Conservation (phyloP, 2,329 filamentous ascomycete species). For the Monascus ruber region DNA sequence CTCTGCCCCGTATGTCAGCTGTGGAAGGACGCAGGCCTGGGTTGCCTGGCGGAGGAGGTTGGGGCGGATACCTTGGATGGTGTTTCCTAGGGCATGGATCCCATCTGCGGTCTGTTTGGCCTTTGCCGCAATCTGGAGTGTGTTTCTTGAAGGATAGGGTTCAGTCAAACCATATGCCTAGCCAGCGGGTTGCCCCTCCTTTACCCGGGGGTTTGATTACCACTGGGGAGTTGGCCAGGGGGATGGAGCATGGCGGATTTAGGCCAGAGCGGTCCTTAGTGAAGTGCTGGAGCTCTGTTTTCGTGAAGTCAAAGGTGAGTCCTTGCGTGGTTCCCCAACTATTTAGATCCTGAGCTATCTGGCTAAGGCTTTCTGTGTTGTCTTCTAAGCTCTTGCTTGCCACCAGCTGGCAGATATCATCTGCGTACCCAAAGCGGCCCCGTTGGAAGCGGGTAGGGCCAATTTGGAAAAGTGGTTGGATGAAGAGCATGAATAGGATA, state of each 20-base stretch:
- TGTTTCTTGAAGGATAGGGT: slow-evolving; percentile 6
- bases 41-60: background rate
- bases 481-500: slow-evolving; percentile 2
- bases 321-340: background rate
- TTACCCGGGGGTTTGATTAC: background rate
- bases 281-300: background rate
- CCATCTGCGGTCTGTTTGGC: slow-evolving; percentile 3
- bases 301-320: background rate
- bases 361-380: background rate
- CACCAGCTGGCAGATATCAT: background rate
- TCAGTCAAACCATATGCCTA: slow-evolving; percentile 10
- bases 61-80: background rate
- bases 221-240: background rate
- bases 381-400: background rate
- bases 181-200: no score
- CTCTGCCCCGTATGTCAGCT: slow-evolving; percentile 3
- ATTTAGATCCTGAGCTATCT: background rate
- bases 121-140: background rate
- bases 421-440: background rate
- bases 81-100: slow-evolving; percentile 1
- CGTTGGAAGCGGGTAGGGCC: no score
- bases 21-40: slow-evolving; percentile 1
- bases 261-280: background rate
- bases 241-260: background rate
- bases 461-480: background rate